These are phyloP conservation scores for Capsicum baccatum DNA, from an alignment of 257 asterid species.

Conservation along the genomic window DNA sequence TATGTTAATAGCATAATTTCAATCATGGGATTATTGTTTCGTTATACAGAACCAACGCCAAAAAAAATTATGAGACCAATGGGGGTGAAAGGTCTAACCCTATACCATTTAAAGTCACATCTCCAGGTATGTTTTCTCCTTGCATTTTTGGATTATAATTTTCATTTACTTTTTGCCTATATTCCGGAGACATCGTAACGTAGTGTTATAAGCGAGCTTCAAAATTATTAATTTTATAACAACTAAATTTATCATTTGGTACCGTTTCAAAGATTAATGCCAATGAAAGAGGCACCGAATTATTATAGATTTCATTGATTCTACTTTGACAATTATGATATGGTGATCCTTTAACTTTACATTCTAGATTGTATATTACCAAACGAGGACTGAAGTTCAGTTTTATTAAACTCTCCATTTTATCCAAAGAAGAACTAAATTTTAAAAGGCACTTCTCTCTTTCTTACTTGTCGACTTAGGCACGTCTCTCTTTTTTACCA, in stretches of 20 bases:
- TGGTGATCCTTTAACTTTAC: not conserved
- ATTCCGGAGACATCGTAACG: not conserved
- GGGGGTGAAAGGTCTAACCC: conserved; percentile 95
- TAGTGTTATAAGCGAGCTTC: not conserved
- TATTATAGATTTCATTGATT: not conserved
- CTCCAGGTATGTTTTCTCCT: conserved; percentile 65
- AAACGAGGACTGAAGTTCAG: not conserved
- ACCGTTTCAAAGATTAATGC: not conserved
- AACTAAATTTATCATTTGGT: not conserved
- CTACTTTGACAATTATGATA: not conserved
- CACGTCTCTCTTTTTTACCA: no score
- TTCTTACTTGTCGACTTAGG: no score
- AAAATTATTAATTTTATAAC: not conserved
- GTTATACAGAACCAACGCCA: conserved; percentile 86
- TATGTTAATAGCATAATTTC: conserved; percentile 15
- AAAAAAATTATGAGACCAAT: conserved; percentile 83
- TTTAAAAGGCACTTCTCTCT: no score
- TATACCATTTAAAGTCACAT: conserved; percentile 94
- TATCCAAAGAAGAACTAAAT: not conserved
- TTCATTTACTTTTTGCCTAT: not conserved
- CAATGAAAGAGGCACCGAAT: not conserved
- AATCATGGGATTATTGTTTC: not conserved
- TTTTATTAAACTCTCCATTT: not conserved
- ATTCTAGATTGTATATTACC: not conserved
- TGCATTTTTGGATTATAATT: not conserved